These are phyloP conservation scores for Royoungia palumana DNA, from an alignment of 768 basidiomycete species.

Conservation along the genomic window DNA sequence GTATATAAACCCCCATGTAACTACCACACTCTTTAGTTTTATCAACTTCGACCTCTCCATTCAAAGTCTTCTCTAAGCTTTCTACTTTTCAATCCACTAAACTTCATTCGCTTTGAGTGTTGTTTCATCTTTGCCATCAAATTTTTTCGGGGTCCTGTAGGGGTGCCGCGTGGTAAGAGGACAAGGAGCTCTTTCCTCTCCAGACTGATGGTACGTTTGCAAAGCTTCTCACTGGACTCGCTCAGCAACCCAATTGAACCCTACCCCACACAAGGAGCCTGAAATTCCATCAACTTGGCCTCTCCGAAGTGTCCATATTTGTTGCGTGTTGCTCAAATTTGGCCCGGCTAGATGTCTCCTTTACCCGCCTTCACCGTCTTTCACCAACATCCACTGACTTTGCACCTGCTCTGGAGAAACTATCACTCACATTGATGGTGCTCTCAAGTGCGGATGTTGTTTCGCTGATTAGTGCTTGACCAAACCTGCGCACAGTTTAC, in stretches of 20 bases:
- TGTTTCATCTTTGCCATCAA: no score
- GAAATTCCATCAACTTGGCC: conserved; percentile 53
- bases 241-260: conserved; percentile 21
- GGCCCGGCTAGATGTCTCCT: conserved; percentile 59
- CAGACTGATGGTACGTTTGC: conserved; percentile 58
- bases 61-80: no score
- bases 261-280: conserved; percentile 47
- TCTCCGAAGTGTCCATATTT: conserved; percentile 49
- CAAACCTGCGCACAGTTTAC: conserved; percentile 45
- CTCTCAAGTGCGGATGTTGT: conserved; percentile 42
- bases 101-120: no score
- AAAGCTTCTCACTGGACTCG: conserved; percentile 37
- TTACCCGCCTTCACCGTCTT: conserved; percentile 51
- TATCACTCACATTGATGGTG: conserved; percentile 59
- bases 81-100: no score
- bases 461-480: conserved; percentile 36
- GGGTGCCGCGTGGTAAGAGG: no score
- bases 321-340: conserved; percentile 46
- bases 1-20: no score
- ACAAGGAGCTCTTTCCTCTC: no score
- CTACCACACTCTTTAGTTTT: no score
- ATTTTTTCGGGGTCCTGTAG: no score
- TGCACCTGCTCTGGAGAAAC: conserved; percentile 46
- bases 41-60: no score
- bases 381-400: neutral